Base-by-base conservation (phyloP, 345 rosid species). In the Salix udensis region DNA sequence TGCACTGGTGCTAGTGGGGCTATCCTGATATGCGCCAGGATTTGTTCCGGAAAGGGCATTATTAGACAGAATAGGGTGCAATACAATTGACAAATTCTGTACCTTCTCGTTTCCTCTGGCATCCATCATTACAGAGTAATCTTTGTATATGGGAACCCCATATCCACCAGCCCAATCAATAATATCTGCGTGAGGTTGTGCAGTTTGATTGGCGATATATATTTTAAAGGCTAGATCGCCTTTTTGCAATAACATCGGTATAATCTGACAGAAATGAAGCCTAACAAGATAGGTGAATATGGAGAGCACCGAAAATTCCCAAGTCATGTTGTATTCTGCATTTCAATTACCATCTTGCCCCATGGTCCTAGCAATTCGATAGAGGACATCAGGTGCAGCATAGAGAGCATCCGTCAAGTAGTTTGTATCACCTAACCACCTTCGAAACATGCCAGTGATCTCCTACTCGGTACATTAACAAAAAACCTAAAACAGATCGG, bases 251-350 rank as follows among this genome's bases (percentile, higher is more conserved):
- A 42, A 44, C 0, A 6, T 4, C 15, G 39, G 18, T 8, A 37
- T 15, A 21, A 70, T 14, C 65, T 76, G 60, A 23, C 79, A 76
- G 50, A 69, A 76, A 70, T 76, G 42, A 39, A 39, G 42, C 42
- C 42, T 39, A 7, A 39, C 42, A 39, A 39, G 10, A 39, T 39
- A 39, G 79, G 23, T 18, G 61, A 76, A 70, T 8, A 64, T 62
- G 34, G 79, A 37, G 37, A 70, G 69, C 19, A 76, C 62, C 5
- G 68, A 64, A 44, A 76, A 76, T 21, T 26, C 44, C 79, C 79
- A 76, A 23, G 68, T 76, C 28, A 76, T 24, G 5, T 76, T 76
- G 60, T 40, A 76, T 1, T 70, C 21, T 2, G 21, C 3, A 39
- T 76, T 76, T 2, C 30, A 12, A 12, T 2, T 0, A 26, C 0